phyloP scores from a whole-genome alignment of 2,329 filamentous ascomycete species.

The Cercospora beticola region DNA sequence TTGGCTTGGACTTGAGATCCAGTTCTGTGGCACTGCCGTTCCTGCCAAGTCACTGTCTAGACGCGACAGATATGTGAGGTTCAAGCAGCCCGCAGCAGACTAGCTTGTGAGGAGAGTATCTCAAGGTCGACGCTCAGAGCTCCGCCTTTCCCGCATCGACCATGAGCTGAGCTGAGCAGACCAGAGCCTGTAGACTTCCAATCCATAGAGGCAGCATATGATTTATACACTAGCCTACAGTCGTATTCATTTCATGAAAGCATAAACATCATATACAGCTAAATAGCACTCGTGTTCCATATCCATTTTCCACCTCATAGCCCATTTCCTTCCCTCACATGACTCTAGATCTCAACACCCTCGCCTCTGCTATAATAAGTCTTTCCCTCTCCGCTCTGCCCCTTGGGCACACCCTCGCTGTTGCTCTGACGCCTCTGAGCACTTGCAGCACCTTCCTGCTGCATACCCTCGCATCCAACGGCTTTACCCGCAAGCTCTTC shows the following conservation, averaged over 20 bases:
- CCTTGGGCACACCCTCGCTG: slow-evolving; percentile 6
- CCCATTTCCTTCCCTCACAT: neutral
- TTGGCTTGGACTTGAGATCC: neutral
- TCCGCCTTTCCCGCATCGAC: neutral
- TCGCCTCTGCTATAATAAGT: slow-evolving; percentile 10
- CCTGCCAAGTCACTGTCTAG: neutral
- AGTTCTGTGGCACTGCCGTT: neutral
- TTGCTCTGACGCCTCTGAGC: slow-evolving; percentile 16
- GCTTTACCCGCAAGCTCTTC: slow-evolving; percentile 65
- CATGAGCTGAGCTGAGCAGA: neutral
- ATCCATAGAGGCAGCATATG: neutral
- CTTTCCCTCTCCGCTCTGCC: slow-evolving; percentile 8
- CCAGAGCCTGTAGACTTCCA: neutral
- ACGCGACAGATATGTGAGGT: neutral
- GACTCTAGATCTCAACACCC: slow-evolving; percentile 8
- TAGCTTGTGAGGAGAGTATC: neutral
- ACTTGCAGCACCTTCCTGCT: slow-evolving; percentile 59
- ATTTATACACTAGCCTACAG: neutral
- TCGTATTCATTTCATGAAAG: neutral
- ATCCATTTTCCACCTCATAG: neutral
- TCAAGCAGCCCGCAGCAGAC: neutral
- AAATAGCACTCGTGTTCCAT: neutral
- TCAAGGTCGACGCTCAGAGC: neutral
- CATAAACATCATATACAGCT: neutral
- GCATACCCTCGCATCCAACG: slow-evolving; percentile 69